Base-by-base conservation (phyloP, 202 grass and related monocot genomes). In the Setaria viridis region DNA sequence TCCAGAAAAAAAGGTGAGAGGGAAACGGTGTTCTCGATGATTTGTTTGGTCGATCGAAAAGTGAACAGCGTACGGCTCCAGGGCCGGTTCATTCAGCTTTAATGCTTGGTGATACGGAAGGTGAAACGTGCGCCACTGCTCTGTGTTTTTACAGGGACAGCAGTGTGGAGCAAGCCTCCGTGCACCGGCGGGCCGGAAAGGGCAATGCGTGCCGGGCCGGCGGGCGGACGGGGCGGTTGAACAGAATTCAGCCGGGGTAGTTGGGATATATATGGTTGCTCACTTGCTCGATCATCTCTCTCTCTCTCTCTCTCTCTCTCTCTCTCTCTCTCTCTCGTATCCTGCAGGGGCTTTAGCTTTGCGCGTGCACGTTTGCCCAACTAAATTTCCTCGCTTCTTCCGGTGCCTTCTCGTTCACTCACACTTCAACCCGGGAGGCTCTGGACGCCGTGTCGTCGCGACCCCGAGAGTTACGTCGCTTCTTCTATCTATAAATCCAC, bases 341-440 rank as follows among this genome's bases (percentile, higher is more conserved):
- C 3, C 21, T n/a, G 21, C 58, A 11, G 25, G 11, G 12, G 8
- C 62, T 21, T 47, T 45, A 59, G 53, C 78, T 78, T 66, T 85
- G 65, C n/a, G 62, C 62, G 66, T 87, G 80, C 84, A 82, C 79
- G 79, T 70, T 84, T 88, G 88, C 94, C 86, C 94, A 90, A 87
- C 85, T 72, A 75, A 71, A 71, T 71, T 46, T 72, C 87, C 77
- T 67, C 69, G 49, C 74, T 45, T 67, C 78, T 12, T 74, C 88
- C n/a, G 39, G 76, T 81, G 82, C 54, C 86, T 81, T 89, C 63
- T 74, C 43, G 21, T 45, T 62, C 73, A 80, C 82, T 58, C 68
- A 34, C 68, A 60, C 80, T 16, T 76, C 20, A 50, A 12, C 12
- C 29, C 47, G 12, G 56, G 3, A 67, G 21, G 3, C 58, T 21